A percentile compares a stretch with the other conserved stretches of the same genome.
Evolutionary conservation across 768 basidiomycete genomes (phyloP).

Genomic region (Candolleomyces aberdarensis): DNA sequence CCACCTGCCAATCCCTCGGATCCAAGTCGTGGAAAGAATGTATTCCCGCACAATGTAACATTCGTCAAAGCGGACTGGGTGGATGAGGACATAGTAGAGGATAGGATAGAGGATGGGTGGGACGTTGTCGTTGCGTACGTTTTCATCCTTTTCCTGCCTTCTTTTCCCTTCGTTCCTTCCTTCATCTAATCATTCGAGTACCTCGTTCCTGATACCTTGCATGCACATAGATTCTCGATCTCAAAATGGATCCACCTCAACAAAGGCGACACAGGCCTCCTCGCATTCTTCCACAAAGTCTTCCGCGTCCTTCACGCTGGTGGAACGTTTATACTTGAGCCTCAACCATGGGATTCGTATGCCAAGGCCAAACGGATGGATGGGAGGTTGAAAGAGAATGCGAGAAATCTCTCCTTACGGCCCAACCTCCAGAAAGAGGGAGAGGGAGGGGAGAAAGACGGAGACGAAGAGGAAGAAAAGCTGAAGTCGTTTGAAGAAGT

Average conservation of each 20-base stretch:
- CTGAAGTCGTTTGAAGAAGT: background rate
- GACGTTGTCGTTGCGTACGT: slow-evolving; percentile 85
- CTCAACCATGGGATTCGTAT: slow-evolving; percentile 85
- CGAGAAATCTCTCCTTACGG: slow-evolving; percentile 50
- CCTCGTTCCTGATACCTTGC: too few species aligned
- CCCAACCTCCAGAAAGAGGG: slow-evolving; percentile 63
- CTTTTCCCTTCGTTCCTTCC: too few species aligned
- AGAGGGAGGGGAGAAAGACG: slow-evolving; percentile 43
- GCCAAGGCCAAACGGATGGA: slow-evolving; percentile 71
- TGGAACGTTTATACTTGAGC: slow-evolving; percentile 75
- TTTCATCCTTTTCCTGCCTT: too few species aligned
- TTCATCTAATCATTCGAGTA: too few species aligned
- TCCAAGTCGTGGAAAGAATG: slow-evolving; percentile 14
- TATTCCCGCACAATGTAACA: slow-evolving; percentile 76
- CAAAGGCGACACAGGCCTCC: slow-evolving; percentile 70
- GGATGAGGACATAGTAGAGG: slow-evolving; percentile 49
- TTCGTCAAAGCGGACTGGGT: slow-evolving; percentile 79
- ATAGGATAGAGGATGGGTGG: slow-evolving; percentile 49
- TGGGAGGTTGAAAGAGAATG: slow-evolving; percentile 59
- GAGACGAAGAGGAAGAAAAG: background rate
- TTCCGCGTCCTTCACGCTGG: slow-evolving; percentile 54
- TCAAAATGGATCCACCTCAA: slow-evolving; percentile 94
- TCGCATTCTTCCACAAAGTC: slow-evolving; percentile 62
- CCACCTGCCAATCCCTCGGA: slow-evolving; percentile 33
- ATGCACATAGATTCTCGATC: too few species aligned